Conservation (phyloP, 2,329 filamentous ascomycete species). For the Monosporascus cannonballus region DNA sequence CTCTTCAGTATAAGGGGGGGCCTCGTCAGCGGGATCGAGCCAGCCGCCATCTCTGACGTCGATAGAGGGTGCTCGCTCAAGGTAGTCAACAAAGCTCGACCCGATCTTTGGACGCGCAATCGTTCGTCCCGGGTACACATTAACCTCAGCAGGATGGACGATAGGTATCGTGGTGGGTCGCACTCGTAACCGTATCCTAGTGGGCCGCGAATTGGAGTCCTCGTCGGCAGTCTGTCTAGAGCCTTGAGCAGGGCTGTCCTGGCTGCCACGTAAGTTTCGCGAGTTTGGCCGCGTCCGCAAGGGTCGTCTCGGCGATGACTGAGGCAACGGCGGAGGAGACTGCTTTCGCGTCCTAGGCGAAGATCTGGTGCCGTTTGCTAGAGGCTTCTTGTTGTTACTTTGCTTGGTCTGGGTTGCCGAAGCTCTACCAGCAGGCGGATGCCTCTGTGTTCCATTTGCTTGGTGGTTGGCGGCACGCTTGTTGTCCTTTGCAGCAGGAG, state of each 20-base stretch:
- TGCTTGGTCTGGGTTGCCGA: slow-evolving; percentile 19
- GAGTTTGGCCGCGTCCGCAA: slow-evolving; percentile 37
- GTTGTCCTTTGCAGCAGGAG: slow-evolving; percentile 27
- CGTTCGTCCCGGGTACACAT: slow-evolving; percentile 31
- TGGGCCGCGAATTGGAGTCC: slow-evolving; percentile 19
- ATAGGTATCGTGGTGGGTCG: slow-evolving; percentile 46
- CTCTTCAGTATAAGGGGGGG: slow-evolving; percentile 51
- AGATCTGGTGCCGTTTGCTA: slow-evolving; percentile 13
- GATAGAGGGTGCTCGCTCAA: slow-evolving; percentile 42
- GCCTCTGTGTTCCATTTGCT: slow-evolving; percentile 22
- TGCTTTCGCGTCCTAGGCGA: slow-evolving; percentile 28
- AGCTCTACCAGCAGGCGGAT: slow-evolving; percentile 24
- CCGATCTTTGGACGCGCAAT: slow-evolving; percentile 43
- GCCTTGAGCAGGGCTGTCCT: slow-evolving; percentile 18
- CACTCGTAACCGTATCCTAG: slow-evolving; percentile 43
- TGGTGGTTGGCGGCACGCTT: slow-evolving; percentile 24
- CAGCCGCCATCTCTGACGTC: slow-evolving; percentile 53
- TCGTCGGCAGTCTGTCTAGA: slow-evolving; percentile 10
- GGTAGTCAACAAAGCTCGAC: slow-evolving; percentile 52
- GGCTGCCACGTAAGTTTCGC: slow-evolving; percentile 27
- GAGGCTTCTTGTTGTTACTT: slow-evolving; percentile 15
- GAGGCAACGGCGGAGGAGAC: slow-evolving; percentile 35
- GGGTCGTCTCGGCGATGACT: slow-evolving; percentile 31
- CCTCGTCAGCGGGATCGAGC: slow-evolving; percentile 49
- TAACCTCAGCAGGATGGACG: slow-evolving; percentile 53